Evolutionary conservation across 75 land plant species (phyloP).

Genomic region (Pinus albicaulis): DNA sequence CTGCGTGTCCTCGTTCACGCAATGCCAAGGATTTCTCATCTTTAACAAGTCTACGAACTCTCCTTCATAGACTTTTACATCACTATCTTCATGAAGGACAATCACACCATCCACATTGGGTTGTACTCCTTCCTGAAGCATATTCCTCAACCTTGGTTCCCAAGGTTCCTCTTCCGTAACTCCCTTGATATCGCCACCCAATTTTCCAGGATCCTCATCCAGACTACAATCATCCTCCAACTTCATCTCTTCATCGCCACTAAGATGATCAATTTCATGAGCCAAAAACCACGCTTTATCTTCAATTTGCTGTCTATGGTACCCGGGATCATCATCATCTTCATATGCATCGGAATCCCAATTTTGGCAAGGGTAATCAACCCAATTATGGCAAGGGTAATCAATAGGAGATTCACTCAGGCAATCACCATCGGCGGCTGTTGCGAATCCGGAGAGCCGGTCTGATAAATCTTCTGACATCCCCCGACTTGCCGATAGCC

Average conservation of each 20-base stretch:
- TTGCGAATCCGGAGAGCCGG: slow-evolving; percentile 39
- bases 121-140: neutral
- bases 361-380: slow-evolving; percentile 32
- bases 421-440: slow-evolving; percentile 30
- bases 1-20: slow-evolving; percentile 29
- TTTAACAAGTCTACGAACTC: slow-evolving; percentile 4
- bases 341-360: slow-evolving; percentile 62
- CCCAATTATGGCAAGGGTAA: slow-evolving; percentile 45
- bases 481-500: slow-evolving; percentile 43
- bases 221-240: slow-evolving; percentile 6
- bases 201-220: slow-evolving; percentile 25
- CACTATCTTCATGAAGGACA: neutral
- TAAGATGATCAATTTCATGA: slow-evolving; percentile 42
- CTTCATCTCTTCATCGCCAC: slow-evolving; percentile 37
- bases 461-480: slow-evolving; percentile 36
- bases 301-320: slow-evolving; percentile 39
- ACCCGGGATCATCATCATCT: slow-evolving; percentile 57
- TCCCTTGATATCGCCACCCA: slow-evolving; percentile 36
- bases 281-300: slow-evolving; percentile 52
- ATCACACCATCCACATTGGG: neutral
- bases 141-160: slow-evolving; percentile 26
- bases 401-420: slow-evolving; percentile 12
- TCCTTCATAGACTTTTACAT: neutral
- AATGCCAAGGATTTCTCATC: slow-evolving; percentile 15
- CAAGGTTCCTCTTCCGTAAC: slow-evolving; percentile 35